These are phyloP conservation scores for Macroventuria anomochaeta DNA, from an alignment of 2,329 filamentous ascomycete species.

Conservation along the genomic window DNA sequence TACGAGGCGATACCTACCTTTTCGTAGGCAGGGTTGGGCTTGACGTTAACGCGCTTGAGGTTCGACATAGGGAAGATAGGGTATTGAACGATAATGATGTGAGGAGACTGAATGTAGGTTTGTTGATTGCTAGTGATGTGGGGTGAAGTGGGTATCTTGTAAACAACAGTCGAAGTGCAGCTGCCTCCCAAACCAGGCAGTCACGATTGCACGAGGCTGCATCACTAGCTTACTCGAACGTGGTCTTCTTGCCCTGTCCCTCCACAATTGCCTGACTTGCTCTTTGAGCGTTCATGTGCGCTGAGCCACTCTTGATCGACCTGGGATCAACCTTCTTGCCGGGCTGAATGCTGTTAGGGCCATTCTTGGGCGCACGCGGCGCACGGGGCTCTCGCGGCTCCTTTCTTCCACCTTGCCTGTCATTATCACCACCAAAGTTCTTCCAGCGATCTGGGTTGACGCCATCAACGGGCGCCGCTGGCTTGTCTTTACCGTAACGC, in stretches of 20 bases:
- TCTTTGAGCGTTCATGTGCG: slow-evolving; percentile 60
- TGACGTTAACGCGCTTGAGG: slow-evolving; percentile 32
- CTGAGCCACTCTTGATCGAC: slow-evolving; percentile 53
- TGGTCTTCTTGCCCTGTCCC: slow-evolving; percentile 78
- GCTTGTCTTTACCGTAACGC: slow-evolving; percentile 78
- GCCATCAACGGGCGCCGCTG: slow-evolving; percentile 40
- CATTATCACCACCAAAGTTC: slow-evolving; percentile 38
- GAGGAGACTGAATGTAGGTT: background rate
- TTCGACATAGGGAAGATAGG: slow-evolving; percentile 14
- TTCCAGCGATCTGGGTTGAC: slow-evolving; percentile 39
- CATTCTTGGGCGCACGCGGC: slow-evolving; percentile 14
- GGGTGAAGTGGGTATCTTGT: slow-evolving; percentile 11
- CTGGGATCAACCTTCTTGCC: slow-evolving; percentile 53
- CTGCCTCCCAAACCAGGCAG: slow-evolving; percentile 1
- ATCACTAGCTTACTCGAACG: slow-evolving; percentile 65
- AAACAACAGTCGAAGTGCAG: slow-evolving; percentile 11
- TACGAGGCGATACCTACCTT: slow-evolving; percentile 66
- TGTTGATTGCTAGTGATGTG: slow-evolving; percentile 8
- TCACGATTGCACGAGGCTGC: slow-evolving; percentile 1
- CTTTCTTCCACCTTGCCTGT: slow-evolving; percentile 32
- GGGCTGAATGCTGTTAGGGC: slow-evolving; percentile 14
- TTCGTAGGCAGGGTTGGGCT: slow-evolving; percentile 34
- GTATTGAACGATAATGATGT: background rate
- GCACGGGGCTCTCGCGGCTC: slow-evolving; percentile 40
- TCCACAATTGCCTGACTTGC: slow-evolving; percentile 82